Evolutionary conservation across 768 basidiomycete genomes (phyloP).

Genomic region (Rhodosporidiobolus odoratus): DNA sequence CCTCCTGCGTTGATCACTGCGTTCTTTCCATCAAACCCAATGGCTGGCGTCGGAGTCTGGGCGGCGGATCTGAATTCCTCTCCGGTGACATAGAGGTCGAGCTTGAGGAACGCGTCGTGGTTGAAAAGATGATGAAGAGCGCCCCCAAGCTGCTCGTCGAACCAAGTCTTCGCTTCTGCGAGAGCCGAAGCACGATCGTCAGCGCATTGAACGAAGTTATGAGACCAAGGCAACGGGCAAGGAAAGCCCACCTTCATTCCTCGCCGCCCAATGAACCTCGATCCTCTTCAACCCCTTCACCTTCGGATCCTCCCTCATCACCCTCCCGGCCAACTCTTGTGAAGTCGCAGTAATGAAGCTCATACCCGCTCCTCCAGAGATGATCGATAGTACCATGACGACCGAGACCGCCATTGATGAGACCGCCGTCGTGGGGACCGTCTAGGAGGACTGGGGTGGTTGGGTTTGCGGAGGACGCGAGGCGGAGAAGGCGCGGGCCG

Average conservation of each 20-base stretch:
- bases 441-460: conserved; percentile 40
- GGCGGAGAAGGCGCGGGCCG: conserved; percentile 13
- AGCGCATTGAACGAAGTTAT: not conserved
- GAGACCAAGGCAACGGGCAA: not conserved
- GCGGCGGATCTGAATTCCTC: not conserved
- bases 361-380: conserved; percentile 40
- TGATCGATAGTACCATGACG: conserved; percentile 22
- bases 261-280: conserved; percentile 22
- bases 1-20: not conserved
- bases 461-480: conserved; percentile 5
- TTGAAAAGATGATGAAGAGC: not conserved
- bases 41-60: not conserved
- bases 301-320: conserved; percentile 5
- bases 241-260: conserved; percentile 12
- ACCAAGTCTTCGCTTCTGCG: conserved; percentile 22
- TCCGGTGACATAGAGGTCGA: conserved; percentile 22
- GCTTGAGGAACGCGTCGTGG: conserved; percentile 3
- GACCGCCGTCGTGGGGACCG: conserved; percentile 41
- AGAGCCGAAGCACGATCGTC: not conserved
- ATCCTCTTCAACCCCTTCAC: conserved; percentile 4
- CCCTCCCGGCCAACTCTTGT: conserved; percentile 17
- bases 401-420: conserved; percentile 24
- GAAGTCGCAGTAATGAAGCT: conserved; percentile 19
- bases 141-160: conserved; percentile 13
- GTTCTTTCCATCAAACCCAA: conserved; percentile 9